Percentiles rank a stretch among this genome's conserved stretches.
These are phyloP conservation scores for Escallonia herrerae DNA, from an alignment of 129 eudicot genomes.

Conservation along the genomic window DNA sequence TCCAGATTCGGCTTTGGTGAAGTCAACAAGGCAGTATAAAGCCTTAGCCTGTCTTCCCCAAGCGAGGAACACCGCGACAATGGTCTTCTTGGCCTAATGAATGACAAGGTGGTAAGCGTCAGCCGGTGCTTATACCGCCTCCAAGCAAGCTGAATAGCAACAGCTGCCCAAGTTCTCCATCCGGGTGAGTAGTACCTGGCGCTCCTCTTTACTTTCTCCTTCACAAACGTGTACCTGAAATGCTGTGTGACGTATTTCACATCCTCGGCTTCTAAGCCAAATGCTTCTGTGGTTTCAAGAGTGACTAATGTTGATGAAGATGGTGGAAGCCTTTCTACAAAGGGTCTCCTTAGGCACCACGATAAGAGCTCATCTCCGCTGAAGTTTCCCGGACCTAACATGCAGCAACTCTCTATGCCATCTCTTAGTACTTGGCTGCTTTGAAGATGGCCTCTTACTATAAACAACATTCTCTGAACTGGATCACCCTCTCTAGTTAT, in stretches of 20 bases:
- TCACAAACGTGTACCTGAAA: conserved; percentile 80
- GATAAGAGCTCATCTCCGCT: conserved; percentile 85
- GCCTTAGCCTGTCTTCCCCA: conserved; percentile 71
- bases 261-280: conserved; percentile 90
- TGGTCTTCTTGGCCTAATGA: conserved; percentile 84
- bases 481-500: conserved; percentile 90
- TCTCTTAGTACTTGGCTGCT: conserved; percentile 74
- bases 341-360: conserved; percentile 78
- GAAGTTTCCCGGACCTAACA: conserved; percentile 93
- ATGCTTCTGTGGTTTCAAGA: conserved; percentile 84
- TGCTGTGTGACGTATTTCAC: conserved; percentile 88
- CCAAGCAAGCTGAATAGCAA: conserved; percentile 89
- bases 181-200: conserved; percentile 91
- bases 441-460: conserved; percentile 90
- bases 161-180: conserved; percentile 95
- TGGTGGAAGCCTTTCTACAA: conserved; percentile 76
- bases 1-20: conserved; percentile 89
- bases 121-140: conserved; percentile 69
- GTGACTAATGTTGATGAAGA: conserved; percentile 75
- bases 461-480: conserved; percentile 69
- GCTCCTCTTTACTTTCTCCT: conserved; percentile 72
- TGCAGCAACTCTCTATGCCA: conserved; percentile 78
- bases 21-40: too few relatives aligned
- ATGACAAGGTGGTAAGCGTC: conserved; percentile 68
- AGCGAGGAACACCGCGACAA: conserved; percentile 73